Evolutionary conservation across 495 filamentous ascomycete genomes (phyloP).

Genomic region (Beverwykella pulmonaria): DNA sequence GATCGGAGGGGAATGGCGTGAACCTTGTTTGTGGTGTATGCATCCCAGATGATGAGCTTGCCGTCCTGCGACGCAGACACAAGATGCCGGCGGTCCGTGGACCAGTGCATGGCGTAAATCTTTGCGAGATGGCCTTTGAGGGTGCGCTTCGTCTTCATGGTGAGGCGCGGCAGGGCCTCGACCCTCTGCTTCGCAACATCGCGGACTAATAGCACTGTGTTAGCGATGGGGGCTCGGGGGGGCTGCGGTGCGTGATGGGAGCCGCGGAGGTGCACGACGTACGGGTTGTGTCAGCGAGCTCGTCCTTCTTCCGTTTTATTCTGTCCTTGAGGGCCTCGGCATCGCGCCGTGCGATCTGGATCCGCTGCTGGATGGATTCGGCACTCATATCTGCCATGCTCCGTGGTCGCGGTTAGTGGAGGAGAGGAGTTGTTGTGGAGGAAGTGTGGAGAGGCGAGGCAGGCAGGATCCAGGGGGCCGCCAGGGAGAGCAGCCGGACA

Average conservation of each 20-base stretch:
- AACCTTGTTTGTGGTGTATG: constrained; percentile 99
- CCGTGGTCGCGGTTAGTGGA: background rate
- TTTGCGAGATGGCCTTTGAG: constrained; percentile 97
- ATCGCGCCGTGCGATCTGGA: constrained; percentile 95
- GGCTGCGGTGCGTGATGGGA: background rate
- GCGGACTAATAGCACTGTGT: constrained; percentile 65
- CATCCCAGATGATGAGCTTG: constrained; percentile 99
- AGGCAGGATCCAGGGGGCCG: constrained; percentile 38
- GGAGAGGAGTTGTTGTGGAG: background rate
- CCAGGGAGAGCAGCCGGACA: constrained; percentile 31
- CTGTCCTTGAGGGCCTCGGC: constrained; percentile 96
- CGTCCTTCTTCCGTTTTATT: constrained; percentile 99
- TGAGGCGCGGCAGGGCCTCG: constrained; percentile 84
- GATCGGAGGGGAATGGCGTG: constrained; percentile 98
- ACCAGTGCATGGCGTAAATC: constrained; percentile 99
- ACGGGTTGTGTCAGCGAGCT: constrained; percentile 96
- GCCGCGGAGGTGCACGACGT: constrained; percentile 51
- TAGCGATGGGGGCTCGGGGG: constrained; percentile 14
- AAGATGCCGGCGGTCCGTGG: constrained; percentile 94
- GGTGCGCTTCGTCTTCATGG: constrained; percentile 94
- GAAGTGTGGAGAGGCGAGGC: constrained; percentile 19
- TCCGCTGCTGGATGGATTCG: constrained; percentile 81
- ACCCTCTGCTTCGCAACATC: constrained; percentile 86
- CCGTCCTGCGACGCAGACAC: constrained; percentile 98
- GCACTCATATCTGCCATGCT: constrained; percentile 63